Conservation (phyloP, 2,329 filamentous ascomycete species). For the Colletotrichum sp. region DNA sequence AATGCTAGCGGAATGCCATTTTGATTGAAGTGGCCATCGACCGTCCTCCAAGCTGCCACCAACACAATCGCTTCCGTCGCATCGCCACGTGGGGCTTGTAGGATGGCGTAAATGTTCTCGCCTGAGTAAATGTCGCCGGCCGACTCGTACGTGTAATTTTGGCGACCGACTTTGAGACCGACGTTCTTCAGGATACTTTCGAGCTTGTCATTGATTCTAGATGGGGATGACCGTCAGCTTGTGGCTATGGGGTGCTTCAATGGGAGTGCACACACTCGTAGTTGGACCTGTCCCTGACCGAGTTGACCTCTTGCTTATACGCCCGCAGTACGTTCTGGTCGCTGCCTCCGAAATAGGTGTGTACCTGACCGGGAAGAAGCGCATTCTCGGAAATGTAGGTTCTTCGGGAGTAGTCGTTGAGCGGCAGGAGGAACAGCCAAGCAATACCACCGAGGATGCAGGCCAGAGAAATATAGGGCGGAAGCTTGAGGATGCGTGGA, state of each 20-base stretch:
- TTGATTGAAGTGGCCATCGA: constrained; percentile 77
- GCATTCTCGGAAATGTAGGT: constrained; percentile 99
- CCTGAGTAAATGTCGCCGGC: constrained; percentile 76
- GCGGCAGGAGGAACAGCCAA: constrained; percentile 89
- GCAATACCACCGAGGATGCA: constrained; percentile 84
- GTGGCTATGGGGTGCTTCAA: not conserved
- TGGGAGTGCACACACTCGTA: constrained; percentile 46
- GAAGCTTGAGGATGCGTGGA: constrained; percentile 80
- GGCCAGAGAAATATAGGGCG: constrained; percentile 84
- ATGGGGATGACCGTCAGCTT: not conserved
- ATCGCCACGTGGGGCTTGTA: constrained; percentile 92
- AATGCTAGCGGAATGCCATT: constrained; percentile 88
- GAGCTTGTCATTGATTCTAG: constrained; percentile 71
- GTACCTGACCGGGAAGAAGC: constrained; percentile 91
- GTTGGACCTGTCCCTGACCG: constrained; percentile 58
- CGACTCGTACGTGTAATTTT: constrained; percentile 85
- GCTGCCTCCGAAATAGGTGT: constrained; percentile 96
- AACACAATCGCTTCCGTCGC: constrained; percentile 97
- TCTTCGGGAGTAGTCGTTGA: constrained; percentile 86
- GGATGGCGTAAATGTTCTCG: constrained; percentile 91
- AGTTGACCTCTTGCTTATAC: constrained; percentile 83
- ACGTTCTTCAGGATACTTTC: constrained; percentile 77
- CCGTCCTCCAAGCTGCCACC: constrained; percentile 86
- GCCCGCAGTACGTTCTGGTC: constrained; percentile 94
- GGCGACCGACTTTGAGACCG: constrained; percentile 85